Evolutionary conservation across 768 basidiomycete species (phyloP), one percentile per base, ranked within the genome.

Genomic region (Pleurotus djamor): DNA sequence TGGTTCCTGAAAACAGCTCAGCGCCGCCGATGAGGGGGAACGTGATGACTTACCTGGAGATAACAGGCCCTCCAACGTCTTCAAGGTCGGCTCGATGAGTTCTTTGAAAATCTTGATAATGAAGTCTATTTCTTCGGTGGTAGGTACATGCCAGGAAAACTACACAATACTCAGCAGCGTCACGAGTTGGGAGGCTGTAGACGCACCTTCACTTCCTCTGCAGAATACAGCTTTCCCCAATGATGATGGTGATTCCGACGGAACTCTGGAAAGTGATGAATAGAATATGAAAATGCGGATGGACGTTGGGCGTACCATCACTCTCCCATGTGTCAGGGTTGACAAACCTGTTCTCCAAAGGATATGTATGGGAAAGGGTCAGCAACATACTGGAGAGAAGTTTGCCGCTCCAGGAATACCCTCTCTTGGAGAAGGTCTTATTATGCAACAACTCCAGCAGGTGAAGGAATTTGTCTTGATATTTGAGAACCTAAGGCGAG

Each of bases 61-160:
- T 5, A 94, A 73, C 7, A 94, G 72, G 3, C 60, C 61, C 60
- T 92, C 84, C 48, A 96, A 73, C 12, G 68, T 69, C 16, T 64
- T 68, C 47, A 93, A 69, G 8, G 83, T 83, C 6, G 88, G 92
- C 60, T 84, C 85, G 36, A 91, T 76, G 28, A 92, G 68, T 47
- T 85, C 82, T 56, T 72, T 76, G 71, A 95, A 87, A 21, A 95
- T 76, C 38, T 84, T 79, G 21, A 94, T 69, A 1, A 87, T 82
- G 67, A 94, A 92, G 33, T 84, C 79, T 61, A 95, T 83, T 69
- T 95, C 93, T n/a, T 79, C 78, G 0, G 72, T 68, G 44, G 77
- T 76, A 0, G 94, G 92, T 5, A 88, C 80, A 71, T 94, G 92
- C 94, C 93, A 96, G 0, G 81, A 79, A 44, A 89, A 68, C 88